These are phyloP conservation scores for Lactuca sativa DNA, from an alignment of 129 eudicot genomes.

Conservation along the genomic window DNA sequence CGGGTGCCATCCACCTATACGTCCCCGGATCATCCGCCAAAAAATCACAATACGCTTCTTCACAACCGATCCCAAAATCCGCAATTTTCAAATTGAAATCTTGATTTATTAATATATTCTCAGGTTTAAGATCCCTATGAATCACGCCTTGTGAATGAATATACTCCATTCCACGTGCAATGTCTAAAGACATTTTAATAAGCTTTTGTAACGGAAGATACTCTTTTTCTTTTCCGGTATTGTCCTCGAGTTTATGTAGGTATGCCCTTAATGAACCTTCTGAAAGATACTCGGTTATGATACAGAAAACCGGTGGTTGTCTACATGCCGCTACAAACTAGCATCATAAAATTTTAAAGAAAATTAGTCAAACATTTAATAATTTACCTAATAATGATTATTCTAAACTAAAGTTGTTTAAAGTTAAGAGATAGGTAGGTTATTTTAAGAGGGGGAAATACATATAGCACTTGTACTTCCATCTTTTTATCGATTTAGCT, in stretches of 20 bases:
- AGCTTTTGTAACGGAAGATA: slow-evolving; percentile 54
- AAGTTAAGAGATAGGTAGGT: background rate
- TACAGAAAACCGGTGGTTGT: slow-evolving; percentile 79
- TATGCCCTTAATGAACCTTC: slow-evolving; percentile 90
- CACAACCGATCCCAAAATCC: slow-evolving; percentile 95
- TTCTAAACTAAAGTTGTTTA: background rate
- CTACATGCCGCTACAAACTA: slow-evolving; percentile 84
- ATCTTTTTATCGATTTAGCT: background rate
- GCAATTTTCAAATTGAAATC: slow-evolving; percentile 81
- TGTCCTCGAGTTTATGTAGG: slow-evolving; percentile 83
- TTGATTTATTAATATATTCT: slow-evolving; percentile 66
- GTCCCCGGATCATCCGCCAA: slow-evolving; percentile 93
- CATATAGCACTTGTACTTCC: background rate
- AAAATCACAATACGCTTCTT: slow-evolving; percentile 66
- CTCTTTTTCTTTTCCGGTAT: slow-evolving; percentile 37
- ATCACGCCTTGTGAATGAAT: slow-evolving; percentile 88
- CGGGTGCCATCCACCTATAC: slow-evolving; percentile 99
- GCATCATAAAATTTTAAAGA: background rate
- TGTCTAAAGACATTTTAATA: slow-evolving; percentile 69
- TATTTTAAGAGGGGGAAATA: no score
- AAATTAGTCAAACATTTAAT: background rate
- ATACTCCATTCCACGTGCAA: slow-evolving; percentile 89
- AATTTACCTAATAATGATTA: background rate
- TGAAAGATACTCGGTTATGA: slow-evolving; percentile 78
- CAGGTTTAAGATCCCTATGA: slow-evolving; percentile 93